These are phyloP conservation scores for Eimeria tenella DNA, from an alignment of 169 alveolate genomes.

Conservation along the genomic window DNA sequence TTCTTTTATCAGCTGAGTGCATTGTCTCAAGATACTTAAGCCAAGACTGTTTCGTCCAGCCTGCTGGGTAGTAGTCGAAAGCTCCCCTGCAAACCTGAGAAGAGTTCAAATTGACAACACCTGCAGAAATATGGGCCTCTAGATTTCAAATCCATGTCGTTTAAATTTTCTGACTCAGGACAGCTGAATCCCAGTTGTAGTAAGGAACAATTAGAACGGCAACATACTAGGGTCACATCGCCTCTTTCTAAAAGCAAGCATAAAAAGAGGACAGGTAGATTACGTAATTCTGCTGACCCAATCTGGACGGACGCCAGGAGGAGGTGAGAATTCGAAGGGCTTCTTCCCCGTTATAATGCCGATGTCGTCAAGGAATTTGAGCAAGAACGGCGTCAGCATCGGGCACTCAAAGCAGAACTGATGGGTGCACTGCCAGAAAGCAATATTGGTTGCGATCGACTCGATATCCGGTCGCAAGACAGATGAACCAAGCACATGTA, in stretches of 20 bases:
- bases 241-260: no score
- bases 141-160: no score
- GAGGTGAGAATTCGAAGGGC: slow-evolving; percentile 74
- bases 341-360: slow-evolving; percentile 67
- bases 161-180: no score
- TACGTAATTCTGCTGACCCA: slow-evolving; percentile 14
- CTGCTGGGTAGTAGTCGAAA: slow-evolving; percentile 69
- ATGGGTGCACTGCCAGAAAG: slow-evolving; percentile 78
- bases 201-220: no score
- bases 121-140: background rate
- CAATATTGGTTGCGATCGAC: slow-evolving; percentile 66
- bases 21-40: slow-evolving; percentile 70
- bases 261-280: no score
- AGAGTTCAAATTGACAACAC: background rate
- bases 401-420: slow-evolving; percentile 78
- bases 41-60: slow-evolving; percentile 75
- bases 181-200: no score
- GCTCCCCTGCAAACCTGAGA: slow-evolving; percentile 76
- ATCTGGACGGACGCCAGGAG: slow-evolving; percentile 75
- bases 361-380: slow-evolving; percentile 55
- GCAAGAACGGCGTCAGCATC: slow-evolving; percentile 50
- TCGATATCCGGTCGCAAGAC: slow-evolving; percentile 75
- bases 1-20: slow-evolving; percentile 47
- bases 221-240: no score
- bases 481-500: slow-evolving; percentile 72